phyloP scores from a whole-genome alignment of 2,329 filamentous ascomycete species.

The Fusarium mexicanum region DNA sequence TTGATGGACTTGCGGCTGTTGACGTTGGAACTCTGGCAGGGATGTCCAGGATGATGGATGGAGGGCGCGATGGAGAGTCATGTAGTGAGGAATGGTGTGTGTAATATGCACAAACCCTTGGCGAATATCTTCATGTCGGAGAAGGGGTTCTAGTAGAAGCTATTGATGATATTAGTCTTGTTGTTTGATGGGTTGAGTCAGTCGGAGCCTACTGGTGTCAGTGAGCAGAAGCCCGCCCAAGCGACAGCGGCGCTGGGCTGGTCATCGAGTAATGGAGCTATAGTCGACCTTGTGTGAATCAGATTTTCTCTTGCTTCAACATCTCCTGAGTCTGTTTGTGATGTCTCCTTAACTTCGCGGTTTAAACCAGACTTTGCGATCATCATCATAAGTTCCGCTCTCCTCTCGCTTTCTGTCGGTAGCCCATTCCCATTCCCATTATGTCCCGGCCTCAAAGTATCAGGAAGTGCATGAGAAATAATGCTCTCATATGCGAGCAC shows the following conservation, averaged over 20 bases:
- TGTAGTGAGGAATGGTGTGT: slow-evolving; percentile 49
- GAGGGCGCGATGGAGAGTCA: slow-evolving; percentile 45
- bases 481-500: slow-evolving; percentile 51
- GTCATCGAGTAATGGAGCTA: slow-evolving; percentile 40
- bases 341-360: slow-evolving; percentile 39
- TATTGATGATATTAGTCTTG: slow-evolving; percentile 15
- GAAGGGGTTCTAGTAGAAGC: slow-evolving; percentile 50
- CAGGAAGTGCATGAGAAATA: slow-evolving; percentile 48
- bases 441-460: slow-evolving; percentile 45
- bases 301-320: slow-evolving; percentile 44
- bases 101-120: slow-evolving; percentile 47
- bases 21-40: slow-evolving; percentile 35
- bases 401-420: slow-evolving; percentile 38
- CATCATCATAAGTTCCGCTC: slow-evolving; percentile 43
- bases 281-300: slow-evolving; percentile 39
- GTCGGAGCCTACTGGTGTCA: slow-evolving; percentile 48
- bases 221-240: slow-evolving; percentile 50
- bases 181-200: background rate
- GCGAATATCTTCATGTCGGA: slow-evolving; percentile 45
- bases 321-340: slow-evolving; percentile 43
- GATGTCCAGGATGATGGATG: slow-evolving; percentile 38
- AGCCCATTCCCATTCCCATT: slow-evolving; percentile 39
- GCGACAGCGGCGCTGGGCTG: slow-evolving; percentile 47
- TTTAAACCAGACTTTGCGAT: slow-evolving; percentile 46
- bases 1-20: slow-evolving; percentile 36